Evolutionary conservation across 1,284 basidiomycete species (phyloP).

Genomic region (Trametes pubescens): DNA sequence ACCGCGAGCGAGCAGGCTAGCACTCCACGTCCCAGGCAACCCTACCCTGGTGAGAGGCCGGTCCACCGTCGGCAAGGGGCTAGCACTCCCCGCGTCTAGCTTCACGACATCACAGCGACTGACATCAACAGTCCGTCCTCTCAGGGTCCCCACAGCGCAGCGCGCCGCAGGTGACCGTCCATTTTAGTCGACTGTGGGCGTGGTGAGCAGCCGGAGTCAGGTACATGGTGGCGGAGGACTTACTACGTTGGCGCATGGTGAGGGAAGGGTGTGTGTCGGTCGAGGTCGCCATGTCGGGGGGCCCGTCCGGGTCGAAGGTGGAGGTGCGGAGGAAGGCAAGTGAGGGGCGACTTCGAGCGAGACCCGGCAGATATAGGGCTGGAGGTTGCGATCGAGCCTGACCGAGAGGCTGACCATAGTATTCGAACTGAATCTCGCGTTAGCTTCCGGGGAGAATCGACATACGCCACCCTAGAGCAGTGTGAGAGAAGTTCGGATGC

Average conservation of each 20-base stretch:
- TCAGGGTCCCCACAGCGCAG: background rate
- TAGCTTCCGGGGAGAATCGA: background rate
- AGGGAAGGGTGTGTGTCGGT: background rate
- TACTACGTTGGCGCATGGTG: background rate
- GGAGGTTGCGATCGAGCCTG: background rate
- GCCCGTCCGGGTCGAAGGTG: background rate
- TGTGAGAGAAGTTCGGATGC: background rate
- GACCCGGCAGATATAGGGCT: background rate
- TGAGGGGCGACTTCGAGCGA: background rate
- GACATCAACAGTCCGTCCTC: background rate
- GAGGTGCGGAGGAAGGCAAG: background rate
- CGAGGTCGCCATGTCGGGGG: background rate
- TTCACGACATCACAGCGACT: background rate
- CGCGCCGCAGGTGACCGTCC: background rate
- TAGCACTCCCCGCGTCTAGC: background rate
- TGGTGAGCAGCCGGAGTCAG: no score
- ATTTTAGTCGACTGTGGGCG: no score
- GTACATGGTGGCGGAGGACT: no score
- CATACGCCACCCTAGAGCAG: background rate
- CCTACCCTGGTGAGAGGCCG: background rate
- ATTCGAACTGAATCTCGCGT: background rate
- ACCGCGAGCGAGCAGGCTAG: background rate
- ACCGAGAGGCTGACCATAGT: background rate
- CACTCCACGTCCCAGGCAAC: background rate
- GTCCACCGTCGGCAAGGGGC: background rate